Conservation (phyloP, 306 rosid species). For the Dryas octopetala region DNA sequence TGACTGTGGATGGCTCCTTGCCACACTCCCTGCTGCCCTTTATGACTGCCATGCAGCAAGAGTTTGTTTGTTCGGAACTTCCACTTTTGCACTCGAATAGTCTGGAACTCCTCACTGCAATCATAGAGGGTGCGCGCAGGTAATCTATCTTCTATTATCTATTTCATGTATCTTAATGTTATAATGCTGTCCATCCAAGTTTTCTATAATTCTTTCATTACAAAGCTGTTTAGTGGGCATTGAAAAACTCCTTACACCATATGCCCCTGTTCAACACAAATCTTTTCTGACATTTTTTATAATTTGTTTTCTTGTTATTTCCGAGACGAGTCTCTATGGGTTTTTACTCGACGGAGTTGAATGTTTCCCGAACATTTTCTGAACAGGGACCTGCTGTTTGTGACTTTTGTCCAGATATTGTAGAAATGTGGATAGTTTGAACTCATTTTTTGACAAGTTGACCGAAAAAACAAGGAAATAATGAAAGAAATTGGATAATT, state of each 20-base stretch:
- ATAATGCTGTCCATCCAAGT: not conserved
- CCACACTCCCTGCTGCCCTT: constrained; percentile 60
- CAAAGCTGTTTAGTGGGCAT: not conserved
- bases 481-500: not conserved
- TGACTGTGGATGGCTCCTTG: constrained; percentile 73
- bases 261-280: not conserved
- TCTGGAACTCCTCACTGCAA: constrained; percentile 70
- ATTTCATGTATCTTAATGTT: not conserved
- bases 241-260: not conserved
- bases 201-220: not conserved
- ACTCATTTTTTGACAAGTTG: not conserved
- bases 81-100: constrained; percentile 66
- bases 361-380: not conserved
- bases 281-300: not conserved
- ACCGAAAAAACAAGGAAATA: not conserved
- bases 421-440: not conserved
- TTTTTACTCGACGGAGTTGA: not conserved
- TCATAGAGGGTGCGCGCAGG: constrained; percentile 72
- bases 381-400: not conserved
- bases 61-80: constrained; percentile 76
- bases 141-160: constrained; percentile 17
- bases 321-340: not conserved
- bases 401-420: not conserved
- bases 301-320: not conserved
- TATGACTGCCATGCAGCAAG: constrained; percentile 75